These are phyloP conservation scores for Rhizopus delemar DNA, from an alignment of 371 early-diverging fungal genomes.

Conservation along the genomic window DNA sequence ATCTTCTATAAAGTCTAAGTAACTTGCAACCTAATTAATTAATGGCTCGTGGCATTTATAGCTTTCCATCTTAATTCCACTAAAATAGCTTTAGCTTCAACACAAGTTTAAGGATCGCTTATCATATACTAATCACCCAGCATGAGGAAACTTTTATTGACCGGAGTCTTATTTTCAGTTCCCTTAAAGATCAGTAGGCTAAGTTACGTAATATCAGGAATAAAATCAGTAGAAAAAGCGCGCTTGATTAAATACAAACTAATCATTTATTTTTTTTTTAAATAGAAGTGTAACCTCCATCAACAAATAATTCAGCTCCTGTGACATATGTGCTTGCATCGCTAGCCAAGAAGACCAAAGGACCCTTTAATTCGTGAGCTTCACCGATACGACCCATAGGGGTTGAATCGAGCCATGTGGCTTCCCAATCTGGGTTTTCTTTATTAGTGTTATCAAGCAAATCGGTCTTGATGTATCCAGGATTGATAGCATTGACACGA, in stretches of 20 bases:
- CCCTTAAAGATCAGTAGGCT: too few relatives aligned
- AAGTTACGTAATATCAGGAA: background rate
- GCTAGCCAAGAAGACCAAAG: slow-evolving; percentile 70
- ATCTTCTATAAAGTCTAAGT: too few relatives aligned
- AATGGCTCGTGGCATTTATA: too few relatives aligned
- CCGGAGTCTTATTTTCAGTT: too few relatives aligned
- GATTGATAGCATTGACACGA: slow-evolving; percentile 51
- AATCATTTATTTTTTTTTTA: slow-evolving; percentile 20
- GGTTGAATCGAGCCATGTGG: slow-evolving; percentile 36
- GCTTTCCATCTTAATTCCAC: too few relatives aligned
- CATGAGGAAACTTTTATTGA: background rate
- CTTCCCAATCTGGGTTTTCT: slow-evolving; percentile 33
- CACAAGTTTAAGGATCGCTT: too few relatives aligned
- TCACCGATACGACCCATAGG: slow-evolving; percentile 59
- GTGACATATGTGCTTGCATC: slow-evolving; percentile 67
- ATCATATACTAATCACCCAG: too few relatives aligned
- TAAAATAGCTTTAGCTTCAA: too few relatives aligned
- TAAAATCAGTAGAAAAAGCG: background rate
- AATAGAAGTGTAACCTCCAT: slow-evolving; percentile 50
- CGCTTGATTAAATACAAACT: background rate
- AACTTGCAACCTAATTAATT: too few relatives aligned
- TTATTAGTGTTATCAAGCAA: slow-evolving; percentile 41
- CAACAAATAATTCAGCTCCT: slow-evolving; percentile 52
- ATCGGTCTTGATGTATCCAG: slow-evolving; percentile 52
- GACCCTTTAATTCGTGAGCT: slow-evolving; percentile 68